Evolutionary conservation across 768 basidiomycete species (phyloP), one percentile per base, ranked within the genome.

Genomic region (Pulveroboletus sp.): DNA sequence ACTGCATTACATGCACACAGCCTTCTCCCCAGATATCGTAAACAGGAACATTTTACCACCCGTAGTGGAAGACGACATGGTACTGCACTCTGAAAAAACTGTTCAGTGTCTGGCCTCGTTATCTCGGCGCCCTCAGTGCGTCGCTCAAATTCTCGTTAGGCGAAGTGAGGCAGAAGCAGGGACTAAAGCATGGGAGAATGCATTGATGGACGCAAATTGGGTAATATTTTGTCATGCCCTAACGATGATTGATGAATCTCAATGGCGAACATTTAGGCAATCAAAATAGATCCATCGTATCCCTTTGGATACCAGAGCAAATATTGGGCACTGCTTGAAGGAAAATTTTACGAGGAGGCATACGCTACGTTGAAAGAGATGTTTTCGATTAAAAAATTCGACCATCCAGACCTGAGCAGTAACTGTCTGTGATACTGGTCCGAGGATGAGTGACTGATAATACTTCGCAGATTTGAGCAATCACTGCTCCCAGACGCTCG

Each of bases 81-180:
- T 21, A 17, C 13, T 37, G 5, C 7, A 32, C 19, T 13, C 20
- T 40, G 39, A 16, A n/a, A 25, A n/a, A 20, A 20, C 20, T 21
- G 19, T 20, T 1, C 17, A 36, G 7, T 16, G 14, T 21, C 13
- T 11, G 13, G 23, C 27, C 8, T 23, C 29, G 16, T 31, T 23
- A 9, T 36, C 35, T 12, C 45, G 43, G n/a, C 17, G 27, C 27
- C 41, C 40, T 19, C 37, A 29, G 5, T 27, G 42, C 13, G 23
- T 53, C 21, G 32, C 45, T 24, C 21, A 31, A 41, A 52, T 56
- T 35, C 42, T 55, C 5, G 31, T 43, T 8, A 55, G 51, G 31
- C 42, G 53, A 38, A 51, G 55, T 19, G 27, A 40, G 21, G 52
- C 21, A 23, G 9, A 36, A 7, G 42, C 31, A 23, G n/a, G 13